These are phyloP conservation scores for Aspergillus chevalieri DNA, from an alignment of 2,329 filamentous ascomycete species.

Conservation along the genomic window DNA sequence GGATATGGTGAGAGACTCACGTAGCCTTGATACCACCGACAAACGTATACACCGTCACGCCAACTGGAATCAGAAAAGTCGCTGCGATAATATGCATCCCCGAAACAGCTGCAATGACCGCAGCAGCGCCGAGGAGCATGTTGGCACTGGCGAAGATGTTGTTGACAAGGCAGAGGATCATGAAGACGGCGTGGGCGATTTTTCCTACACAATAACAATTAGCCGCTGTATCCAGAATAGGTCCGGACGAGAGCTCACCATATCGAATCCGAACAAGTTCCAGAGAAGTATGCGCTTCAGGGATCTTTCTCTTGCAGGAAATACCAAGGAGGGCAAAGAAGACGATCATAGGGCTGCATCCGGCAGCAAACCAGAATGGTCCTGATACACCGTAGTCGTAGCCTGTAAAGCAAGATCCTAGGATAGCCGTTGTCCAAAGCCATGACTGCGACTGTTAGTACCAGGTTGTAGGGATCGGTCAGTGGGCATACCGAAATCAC, in stretches of 20 bases:
- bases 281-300: slow-evolving; percentile 50
- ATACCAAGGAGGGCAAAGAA: slow-evolving; percentile 50
- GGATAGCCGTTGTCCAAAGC: slow-evolving; percentile 50
- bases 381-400: slow-evolving; percentile 52
- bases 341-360: slow-evolving; percentile 51
- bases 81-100: slow-evolving; percentile 48
- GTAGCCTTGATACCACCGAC: slow-evolving; percentile 39
- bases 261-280: slow-evolving; percentile 51
- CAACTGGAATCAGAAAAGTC: slow-evolving; percentile 41
- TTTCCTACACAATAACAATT: slow-evolving; percentile 17
- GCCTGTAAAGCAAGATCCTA: slow-evolving; percentile 47
- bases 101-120: slow-evolving; percentile 41
- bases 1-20: slow-evolving; percentile 6
- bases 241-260: slow-evolving; percentile 20
- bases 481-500: slow-evolving; percentile 40
- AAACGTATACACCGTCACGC: slow-evolving; percentile 36
- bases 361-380: slow-evolving; percentile 54
- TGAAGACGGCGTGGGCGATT: slow-evolving; percentile 47
- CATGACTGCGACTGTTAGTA: slow-evolving; percentile 30
- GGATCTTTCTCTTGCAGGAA: slow-evolving; percentile 48
- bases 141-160: slow-evolving; percentile 51
- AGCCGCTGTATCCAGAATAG: background rate
- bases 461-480: too few species aligned
- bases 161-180: slow-evolving; percentile 48
- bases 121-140: slow-evolving; percentile 46